Percentiles rank a stretch among this genome's conserved stretches.
Evolutionary conservation across 73 alveolate genomes (phyloP).

Genomic region (Durusdinium trenchii): DNA sequence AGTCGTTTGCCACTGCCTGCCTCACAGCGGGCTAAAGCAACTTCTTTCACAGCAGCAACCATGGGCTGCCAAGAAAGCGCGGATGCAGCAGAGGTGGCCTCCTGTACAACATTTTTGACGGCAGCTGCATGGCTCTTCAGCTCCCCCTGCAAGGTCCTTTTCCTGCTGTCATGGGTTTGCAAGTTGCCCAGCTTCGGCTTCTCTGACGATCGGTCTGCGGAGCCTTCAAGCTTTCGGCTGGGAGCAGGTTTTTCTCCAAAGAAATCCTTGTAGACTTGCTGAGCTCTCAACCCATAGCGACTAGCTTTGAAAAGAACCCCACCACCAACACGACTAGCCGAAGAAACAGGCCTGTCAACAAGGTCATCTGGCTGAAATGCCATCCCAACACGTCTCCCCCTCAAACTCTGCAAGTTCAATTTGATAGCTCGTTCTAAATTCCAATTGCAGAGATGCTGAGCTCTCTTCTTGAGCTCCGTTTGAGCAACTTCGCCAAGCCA

Average conservation of each 20-base stretch:
- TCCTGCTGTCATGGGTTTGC: neutral
- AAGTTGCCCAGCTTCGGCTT: neutral
- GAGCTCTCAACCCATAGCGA: neutral
- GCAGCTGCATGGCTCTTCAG: too few species aligned
- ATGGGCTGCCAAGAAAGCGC: too few species aligned
- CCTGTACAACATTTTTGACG: too few species aligned
- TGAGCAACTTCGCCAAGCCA: neutral
- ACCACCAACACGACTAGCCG: neutral
- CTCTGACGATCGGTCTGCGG: too few species aligned
- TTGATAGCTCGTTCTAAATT: constrained; percentile 14
- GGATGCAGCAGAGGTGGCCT: too few species aligned
- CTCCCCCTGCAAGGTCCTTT: too few species aligned
- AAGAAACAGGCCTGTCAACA: neutral
- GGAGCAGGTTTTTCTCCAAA: neutral
- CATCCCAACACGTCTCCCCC: neutral
- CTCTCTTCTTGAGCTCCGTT: neutral
- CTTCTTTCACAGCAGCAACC: too few species aligned
- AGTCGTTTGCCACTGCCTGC: too few species aligned
- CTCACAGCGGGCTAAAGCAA: too few species aligned
- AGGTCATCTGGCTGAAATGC: neutral
- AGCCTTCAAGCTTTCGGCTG: neutral
- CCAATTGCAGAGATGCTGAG: neutral
- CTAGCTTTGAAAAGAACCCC: neutral
- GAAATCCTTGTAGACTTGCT: neutral
- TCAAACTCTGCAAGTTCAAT: neutral